phyloP scores from a whole-genome alignment of 106 monocot species.

The Acanthochlamys bracteata region DNA sequence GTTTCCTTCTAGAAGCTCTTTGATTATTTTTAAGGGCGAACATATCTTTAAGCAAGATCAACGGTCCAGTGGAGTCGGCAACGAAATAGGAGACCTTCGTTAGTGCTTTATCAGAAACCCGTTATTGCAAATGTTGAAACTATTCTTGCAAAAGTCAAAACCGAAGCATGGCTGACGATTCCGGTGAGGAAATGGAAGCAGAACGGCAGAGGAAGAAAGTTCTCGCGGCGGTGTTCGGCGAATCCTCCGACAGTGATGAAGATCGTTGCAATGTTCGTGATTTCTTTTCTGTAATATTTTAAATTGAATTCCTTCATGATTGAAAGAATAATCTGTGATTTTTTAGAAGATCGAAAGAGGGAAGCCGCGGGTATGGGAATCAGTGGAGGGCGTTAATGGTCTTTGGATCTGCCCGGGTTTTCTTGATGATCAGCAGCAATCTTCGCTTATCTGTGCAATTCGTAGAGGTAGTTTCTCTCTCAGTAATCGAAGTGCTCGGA shows the following conservation, averaged over 20 bases:
- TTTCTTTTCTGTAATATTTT: neutral
- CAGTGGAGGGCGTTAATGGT: slow-evolving; percentile 16
- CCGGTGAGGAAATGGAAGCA: neutral
- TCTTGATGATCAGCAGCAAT: slow-evolving; percentile 16
- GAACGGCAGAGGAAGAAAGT: neutral
- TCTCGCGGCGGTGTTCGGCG: slow-evolving; percentile 6
- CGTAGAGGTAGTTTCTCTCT: slow-evolving; percentile 16
- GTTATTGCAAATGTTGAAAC: no score
- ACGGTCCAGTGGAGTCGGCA: no score
- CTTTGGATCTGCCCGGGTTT: slow-evolving; percentile 33
- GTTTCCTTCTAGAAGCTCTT: no score
- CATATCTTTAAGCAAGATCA: no score
- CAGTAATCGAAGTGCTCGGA: no score
- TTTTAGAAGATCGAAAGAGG: neutral
- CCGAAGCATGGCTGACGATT: neutral
- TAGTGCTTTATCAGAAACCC: no score
- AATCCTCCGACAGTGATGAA: neutral
- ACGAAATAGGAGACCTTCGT: no score
- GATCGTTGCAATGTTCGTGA: neutral
- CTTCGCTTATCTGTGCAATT: slow-evolving; percentile 17
- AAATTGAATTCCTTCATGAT: neutral
- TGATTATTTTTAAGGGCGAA: no score
- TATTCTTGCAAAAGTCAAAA: neutral
- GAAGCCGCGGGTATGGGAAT: slow-evolving; percentile 15
- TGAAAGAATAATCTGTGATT: neutral